Percentiles rank a stretch among this genome's conserved stretches.
These are phyloP conservation scores for Sarcomyxa edulis DNA, from an alignment of 768 basidiomycete genomes.

Conservation along the genomic window DNA sequence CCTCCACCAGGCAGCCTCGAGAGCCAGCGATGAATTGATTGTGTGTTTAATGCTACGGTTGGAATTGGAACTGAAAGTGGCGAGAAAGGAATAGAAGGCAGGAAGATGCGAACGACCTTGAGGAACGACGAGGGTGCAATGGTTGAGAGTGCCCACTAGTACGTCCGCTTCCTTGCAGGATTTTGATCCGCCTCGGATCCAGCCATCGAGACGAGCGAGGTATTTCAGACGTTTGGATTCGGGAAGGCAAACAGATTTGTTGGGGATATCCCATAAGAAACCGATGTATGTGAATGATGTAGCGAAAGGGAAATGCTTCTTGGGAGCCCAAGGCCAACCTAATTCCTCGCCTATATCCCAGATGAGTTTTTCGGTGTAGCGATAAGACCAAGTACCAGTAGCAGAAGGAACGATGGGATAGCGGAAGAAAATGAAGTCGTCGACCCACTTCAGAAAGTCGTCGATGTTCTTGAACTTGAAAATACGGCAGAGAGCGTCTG, in stretches of 20 bases:
- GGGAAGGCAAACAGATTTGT: constrained; percentile 16
- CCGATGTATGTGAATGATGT: constrained; percentile 16
- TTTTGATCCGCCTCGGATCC: constrained; percentile 8
- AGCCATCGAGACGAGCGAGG: constrained; percentile 8
- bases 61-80: background rate
- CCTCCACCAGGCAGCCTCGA: constrained; percentile 6
- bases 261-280: constrained; percentile 20
- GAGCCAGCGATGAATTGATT: background rate
- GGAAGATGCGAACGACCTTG: background rate
- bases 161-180: no score
- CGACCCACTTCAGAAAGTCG: constrained; percentile 8
- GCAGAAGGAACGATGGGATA: constrained; percentile 6
- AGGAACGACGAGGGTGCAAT: constrained; percentile 3
- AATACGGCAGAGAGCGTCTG: constrained; percentile 12
- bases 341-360: constrained; percentile 6
- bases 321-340: constrained; percentile 16
- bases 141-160: constrained; percentile 1
- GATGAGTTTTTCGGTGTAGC: background rate
- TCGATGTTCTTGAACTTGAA: constrained; percentile 4
- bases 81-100: background rate
- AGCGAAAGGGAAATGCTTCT: constrained; percentile 17
- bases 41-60: constrained; percentile 11
- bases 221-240: constrained; percentile 20
- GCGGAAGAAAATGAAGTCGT: constrained; percentile 11
- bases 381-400: background rate